These are phyloP conservation scores for Mitragyna speciosa DNA, from an alignment of 257 asterid species.

Conservation along the genomic window DNA sequence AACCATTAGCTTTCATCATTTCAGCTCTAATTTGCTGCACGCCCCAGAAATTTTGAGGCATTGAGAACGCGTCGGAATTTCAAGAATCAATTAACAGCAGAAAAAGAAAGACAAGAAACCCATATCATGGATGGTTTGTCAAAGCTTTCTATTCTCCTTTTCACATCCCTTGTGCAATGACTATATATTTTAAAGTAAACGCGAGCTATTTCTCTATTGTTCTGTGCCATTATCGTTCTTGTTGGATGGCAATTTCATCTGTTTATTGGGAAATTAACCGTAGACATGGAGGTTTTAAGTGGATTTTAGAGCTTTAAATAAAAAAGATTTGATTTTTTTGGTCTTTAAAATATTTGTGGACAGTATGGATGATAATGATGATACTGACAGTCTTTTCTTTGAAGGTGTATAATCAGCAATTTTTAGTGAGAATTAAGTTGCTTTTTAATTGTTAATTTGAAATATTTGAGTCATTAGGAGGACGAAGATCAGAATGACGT, in stretches of 20 bases:
- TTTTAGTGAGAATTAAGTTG: too few relatives aligned
- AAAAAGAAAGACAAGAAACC: neutral
- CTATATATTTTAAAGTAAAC: too few relatives aligned
- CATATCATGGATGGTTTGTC: slow-evolving; percentile 26
- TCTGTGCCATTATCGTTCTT: too few relatives aligned
- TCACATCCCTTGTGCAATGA: too few relatives aligned
- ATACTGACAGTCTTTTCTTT: neutral
- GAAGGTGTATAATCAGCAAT: too few relatives aligned
- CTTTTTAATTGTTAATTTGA: too few relatives aligned
- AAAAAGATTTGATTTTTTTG: neutral
- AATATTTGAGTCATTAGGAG: too few relatives aligned
- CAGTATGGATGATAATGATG: neutral
- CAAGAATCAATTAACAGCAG: neutral
- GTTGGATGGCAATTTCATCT: neutral
- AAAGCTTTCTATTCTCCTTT: neutral
- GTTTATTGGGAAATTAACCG: neutral
- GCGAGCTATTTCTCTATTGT: too few relatives aligned
- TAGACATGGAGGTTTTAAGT: neutral
- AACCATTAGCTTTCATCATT: neutral
- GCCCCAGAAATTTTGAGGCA: neutral
- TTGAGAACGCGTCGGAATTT: neutral
- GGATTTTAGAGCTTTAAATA: neutral
- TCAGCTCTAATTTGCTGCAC: neutral
- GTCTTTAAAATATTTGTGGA: neutral
- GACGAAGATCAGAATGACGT: too few relatives aligned